Evolutionary conservation across 1,284 basidiomycete species (phyloP).

Genomic region (Ganoderma leucocontextum): DNA sequence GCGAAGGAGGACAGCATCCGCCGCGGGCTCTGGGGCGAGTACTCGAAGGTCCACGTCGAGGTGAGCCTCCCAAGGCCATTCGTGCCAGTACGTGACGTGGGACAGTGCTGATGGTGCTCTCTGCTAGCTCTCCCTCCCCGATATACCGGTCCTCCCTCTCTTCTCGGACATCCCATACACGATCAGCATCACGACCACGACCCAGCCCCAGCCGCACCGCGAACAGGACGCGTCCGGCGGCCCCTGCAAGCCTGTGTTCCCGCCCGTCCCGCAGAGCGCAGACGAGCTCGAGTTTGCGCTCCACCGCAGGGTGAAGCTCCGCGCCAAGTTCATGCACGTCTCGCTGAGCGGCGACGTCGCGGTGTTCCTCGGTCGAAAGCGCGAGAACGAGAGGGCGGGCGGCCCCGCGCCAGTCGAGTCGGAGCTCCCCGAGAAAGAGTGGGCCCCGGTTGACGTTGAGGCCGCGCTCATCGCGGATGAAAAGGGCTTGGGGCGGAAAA

Average conservation of each 20-base stretch:
- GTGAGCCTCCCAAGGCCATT: conserved; percentile 1
- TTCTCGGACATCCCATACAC: conserved; percentile 22
- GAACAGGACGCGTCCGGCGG: conserved; percentile 1
- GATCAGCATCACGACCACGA: conserved; percentile 19
- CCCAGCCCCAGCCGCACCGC: conserved; percentile 14
- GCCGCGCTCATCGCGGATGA: too few species aligned
- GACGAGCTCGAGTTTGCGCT: conserved; percentile 20
- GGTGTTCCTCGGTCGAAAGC: not conserved
- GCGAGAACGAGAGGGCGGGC: not conserved
- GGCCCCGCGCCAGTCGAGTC: not conserved
- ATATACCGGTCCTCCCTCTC: conserved; percentile 14
- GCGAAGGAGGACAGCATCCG: conserved; percentile 28
- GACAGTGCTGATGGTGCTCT: too few species aligned
- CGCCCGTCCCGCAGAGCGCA: conserved; percentile 13
- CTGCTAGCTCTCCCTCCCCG: conserved; percentile 30
- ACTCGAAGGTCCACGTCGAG: conserved; percentile 30
- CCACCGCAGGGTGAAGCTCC: conserved; percentile 4
- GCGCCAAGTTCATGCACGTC: not conserved
- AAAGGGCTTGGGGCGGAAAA: too few species aligned
- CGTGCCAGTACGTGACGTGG: not conserved
- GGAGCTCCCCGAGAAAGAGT: conserved; percentile 11
- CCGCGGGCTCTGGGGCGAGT: conserved; percentile 36
- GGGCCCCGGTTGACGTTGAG: conserved; percentile 7
- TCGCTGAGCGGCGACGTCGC: not conserved
- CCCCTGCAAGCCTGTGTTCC: conserved; percentile 18